These are phyloP conservation scores for Nidularia pulvinata DNA, from an alignment of 768 basidiomycete genomes.

Conservation along the genomic window DNA sequence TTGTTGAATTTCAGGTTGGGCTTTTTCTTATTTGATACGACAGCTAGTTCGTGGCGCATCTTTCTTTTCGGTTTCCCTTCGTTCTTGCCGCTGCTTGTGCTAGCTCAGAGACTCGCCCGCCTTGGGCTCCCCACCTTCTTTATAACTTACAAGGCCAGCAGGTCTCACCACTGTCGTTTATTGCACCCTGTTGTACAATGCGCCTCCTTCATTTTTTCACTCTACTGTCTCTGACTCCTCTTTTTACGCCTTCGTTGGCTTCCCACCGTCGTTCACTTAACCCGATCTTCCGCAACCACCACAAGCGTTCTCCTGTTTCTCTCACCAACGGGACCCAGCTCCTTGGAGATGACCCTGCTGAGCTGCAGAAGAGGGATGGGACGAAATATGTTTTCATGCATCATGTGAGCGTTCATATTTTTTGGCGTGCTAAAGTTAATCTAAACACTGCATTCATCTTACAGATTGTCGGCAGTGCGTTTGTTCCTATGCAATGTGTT, in stretches of 20 bases:
- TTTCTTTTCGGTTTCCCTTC: neutral
- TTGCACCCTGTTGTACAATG: too few species aligned
- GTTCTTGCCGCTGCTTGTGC: neutral
- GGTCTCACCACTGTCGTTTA: too few species aligned
- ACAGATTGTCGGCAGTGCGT: conserved; percentile 48
- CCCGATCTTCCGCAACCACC: conserved; percentile 1
- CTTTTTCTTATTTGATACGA: conserved; percentile 2
- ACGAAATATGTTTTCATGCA: conserved; percentile 54
- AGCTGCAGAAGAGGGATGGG: conserved; percentile 35
- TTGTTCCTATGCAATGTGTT: neutral
- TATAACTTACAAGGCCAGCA: too few species aligned
- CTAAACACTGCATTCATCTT: neutral
- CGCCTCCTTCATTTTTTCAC: too few species aligned
- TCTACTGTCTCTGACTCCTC: too few species aligned
- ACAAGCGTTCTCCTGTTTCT: conserved; percentile 8
- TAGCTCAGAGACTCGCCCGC: too few species aligned
- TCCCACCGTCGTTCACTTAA: neutral
- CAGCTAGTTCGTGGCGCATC: conserved; percentile 1
- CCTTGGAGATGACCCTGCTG: conserved; percentile 15
- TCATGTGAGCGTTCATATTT: conserved; percentile 30
- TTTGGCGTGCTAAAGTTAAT: neutral
- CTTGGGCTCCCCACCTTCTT: too few species aligned
- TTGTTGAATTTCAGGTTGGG: neutral
- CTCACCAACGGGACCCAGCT: conserved; percentile 11
- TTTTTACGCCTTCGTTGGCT: too few species aligned